Evolutionary conservation across 345 rosid species (phyloP).

Genomic region (Triadica sebifera): DNA sequence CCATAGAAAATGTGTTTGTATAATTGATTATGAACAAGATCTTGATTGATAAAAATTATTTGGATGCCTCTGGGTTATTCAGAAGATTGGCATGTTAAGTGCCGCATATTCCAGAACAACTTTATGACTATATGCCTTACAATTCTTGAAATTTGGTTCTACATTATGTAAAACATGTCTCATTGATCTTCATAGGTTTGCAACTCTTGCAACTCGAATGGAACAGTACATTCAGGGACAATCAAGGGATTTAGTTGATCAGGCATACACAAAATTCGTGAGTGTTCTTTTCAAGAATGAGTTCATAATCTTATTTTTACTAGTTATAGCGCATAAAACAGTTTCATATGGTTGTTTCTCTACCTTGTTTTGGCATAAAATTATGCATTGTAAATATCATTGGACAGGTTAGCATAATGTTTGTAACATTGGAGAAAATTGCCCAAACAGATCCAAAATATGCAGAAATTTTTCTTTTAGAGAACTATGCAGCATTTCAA

Average conservation of each 20-base stretch:
- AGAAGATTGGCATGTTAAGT: background rate
- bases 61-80: background rate
- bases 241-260: slow-evolving; percentile 98
- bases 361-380: background rate
- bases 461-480: slow-evolving; percentile 86
- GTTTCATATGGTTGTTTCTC: background rate
- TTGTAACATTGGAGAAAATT: slow-evolving; percentile 89
- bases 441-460: slow-evolving; percentile 90
- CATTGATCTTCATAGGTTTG: slow-evolving; percentile 54
- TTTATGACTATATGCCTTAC: background rate
- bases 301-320: background rate
- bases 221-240: slow-evolving; percentile 98
- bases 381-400: slow-evolving; percentile 21
- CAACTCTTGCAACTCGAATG: slow-evolving; percentile 98
- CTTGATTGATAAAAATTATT: background rate
- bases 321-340: background rate
- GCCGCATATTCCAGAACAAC: background rate
- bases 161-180: background rate
- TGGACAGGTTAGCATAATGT: slow-evolving; percentile 91
- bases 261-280: slow-evolving; percentile 93
- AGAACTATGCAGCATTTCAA: slow-evolving; percentile 98
- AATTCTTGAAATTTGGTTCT: slow-evolving; percentile 9
- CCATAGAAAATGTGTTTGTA: background rate
- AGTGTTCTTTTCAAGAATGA: slow-evolving; percentile 34
- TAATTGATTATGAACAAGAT: background rate